A percentile compares a stretch with the other conserved stretches of the same genome.
Evolutionary conservation across 148 eudicot genomes (phyloP).

Genomic region (Vaccinium corymbosum): DNA sequence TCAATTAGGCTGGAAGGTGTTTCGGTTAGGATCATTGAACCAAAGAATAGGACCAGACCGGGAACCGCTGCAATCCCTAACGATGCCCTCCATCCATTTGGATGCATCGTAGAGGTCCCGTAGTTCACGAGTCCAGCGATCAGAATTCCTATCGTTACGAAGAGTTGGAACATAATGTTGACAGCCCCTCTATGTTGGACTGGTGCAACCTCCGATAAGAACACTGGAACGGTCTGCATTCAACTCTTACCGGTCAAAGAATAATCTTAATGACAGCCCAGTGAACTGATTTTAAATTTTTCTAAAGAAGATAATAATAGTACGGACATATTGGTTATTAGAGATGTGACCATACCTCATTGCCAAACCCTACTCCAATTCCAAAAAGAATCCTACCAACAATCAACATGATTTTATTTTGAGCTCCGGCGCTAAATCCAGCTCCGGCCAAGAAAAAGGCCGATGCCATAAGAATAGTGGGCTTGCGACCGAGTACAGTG

Average conservation of each 20-base stretch:
- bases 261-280: too few species aligned
- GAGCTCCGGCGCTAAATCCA: constrained; percentile 36
- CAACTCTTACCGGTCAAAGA: neutral
- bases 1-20: constrained; percentile 47
- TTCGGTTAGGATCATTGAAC: constrained; percentile 47
- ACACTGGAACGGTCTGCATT: constrained; percentile 9
- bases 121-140: constrained; percentile 59
- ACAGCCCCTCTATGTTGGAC: constrained; percentile 59
- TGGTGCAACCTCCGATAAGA: constrained; percentile 60
- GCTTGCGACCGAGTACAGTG: constrained; percentile 30
- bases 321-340: neutral
- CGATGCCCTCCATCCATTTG: constrained; percentile 60
- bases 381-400: constrained; percentile 66
- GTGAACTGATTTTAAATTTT: too few species aligned
- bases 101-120: constrained; percentile 37
- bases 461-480: constrained; percentile 34
- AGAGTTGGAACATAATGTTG: constrained; percentile 68
- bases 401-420: constrained; percentile 42
- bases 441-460: constrained; percentile 43
- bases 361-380: constrained; percentile 75
- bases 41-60: constrained; percentile 33
- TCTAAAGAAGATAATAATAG: neutral
- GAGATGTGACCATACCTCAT: constrained; percentile 42
- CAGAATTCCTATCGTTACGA: constrained; percentile 60
- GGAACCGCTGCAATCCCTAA: constrained; percentile 54